Percentiles rank a stretch among this genome's conserved stretches.
These are phyloP conservation scores for Cystofilobasidium ferigula DNA, from an alignment of 768 basidiomycete species.

Conservation along the genomic window DNA sequence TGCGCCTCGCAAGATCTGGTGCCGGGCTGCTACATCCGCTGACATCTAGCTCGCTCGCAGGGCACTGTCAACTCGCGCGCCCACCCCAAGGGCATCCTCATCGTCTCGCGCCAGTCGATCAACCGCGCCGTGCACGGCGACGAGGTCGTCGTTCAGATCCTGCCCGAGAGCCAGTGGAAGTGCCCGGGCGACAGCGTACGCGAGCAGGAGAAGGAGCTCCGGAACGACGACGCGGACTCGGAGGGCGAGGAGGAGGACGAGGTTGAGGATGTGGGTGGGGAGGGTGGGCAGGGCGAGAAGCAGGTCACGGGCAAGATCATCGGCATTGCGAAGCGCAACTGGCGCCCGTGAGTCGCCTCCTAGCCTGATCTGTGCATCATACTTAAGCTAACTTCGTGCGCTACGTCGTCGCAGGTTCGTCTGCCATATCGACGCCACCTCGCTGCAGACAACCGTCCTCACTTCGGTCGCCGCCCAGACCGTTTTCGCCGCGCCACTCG, in stretches of 20 bases:
- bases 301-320: slow-evolving; percentile 88
- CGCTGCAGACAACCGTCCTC: slow-evolving; percentile 62
- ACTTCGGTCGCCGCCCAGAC: slow-evolving; percentile 68
- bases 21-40: neutral
- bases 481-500: slow-evolving; percentile 87
- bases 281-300: slow-evolving; percentile 44
- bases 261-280: slow-evolving; percentile 32
- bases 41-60: slow-evolving; percentile 38
- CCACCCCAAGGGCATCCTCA: slow-evolving; percentile 64
- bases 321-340: slow-evolving; percentile 87
- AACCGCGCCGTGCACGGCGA: slow-evolving; percentile 92
- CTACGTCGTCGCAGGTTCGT: slow-evolving; percentile 54
- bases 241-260: slow-evolving; percentile 45
- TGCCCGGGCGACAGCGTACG: slow-evolving; percentile 83
- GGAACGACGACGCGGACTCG: slow-evolving; percentile 61
- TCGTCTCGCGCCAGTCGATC: slow-evolving; percentile 84
- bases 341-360: slow-evolving; percentile 62
- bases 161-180: slow-evolving; percentile 81
- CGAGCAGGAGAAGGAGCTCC: slow-evolving; percentile 84
- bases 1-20: slow-evolving; percentile 33
- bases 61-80: slow-evolving; percentile 67
- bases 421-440: slow-evolving; percentile 84
- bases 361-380: neutral
- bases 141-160: slow-evolving; percentile 77
- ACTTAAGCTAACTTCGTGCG: slow-evolving; percentile 2